Base-by-base conservation (phyloP, 495 filamentous ascomycete genomes). In the Friedmanniomyces endolithicus region DNA sequence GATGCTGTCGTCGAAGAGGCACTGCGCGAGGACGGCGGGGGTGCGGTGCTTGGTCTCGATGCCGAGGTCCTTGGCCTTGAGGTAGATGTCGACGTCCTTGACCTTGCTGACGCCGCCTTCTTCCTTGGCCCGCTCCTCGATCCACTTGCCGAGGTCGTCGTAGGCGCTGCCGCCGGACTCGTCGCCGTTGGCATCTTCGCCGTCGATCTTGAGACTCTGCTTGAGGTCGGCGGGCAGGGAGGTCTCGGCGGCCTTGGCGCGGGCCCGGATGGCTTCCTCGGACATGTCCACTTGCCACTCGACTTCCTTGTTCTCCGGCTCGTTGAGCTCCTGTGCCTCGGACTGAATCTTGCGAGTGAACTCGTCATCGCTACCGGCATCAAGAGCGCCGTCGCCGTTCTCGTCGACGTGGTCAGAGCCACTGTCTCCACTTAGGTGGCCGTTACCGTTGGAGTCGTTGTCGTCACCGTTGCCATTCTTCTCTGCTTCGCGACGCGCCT, bases 221-320 rank as follows among this genome's bases (percentile, higher is more conserved):
- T 94, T 94, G 65, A 97, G 81, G 63, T 96, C 90, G 59, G 80
- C 81, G 27, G 92, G 88, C 23, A 97, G 85, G 46, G 24, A 20
- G 25, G 17, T 31, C 24, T 50, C 47, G 47, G 47, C 47, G 22
- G 88, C 83, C 71, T 87, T 83, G 64, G 86, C 85, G 72, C 92
- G 92, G 59, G 90, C 90, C 71, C 83, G 88, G 76, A 98, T 85
- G 59, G 92, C 92, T 66, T 88, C 90, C 62, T 86, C 87, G 55
- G 90, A 95, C 70, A 90, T 85, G 67, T 98, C 92, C 51, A 96
- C 87, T 44, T 87, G 83, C 92, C 92, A 98, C 50, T 94, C 78
- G 57, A 90, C 85, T 50, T 95, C 88, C 65, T 89, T 84, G 60
- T 83, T 68, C 24, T 71, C 70, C 48, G 94, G 78, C 40, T 78